phyloP scores from a whole-genome alignment of 2,329 filamentous ascomycete genomes.

The Aspergillus carbonarius region DNA sequence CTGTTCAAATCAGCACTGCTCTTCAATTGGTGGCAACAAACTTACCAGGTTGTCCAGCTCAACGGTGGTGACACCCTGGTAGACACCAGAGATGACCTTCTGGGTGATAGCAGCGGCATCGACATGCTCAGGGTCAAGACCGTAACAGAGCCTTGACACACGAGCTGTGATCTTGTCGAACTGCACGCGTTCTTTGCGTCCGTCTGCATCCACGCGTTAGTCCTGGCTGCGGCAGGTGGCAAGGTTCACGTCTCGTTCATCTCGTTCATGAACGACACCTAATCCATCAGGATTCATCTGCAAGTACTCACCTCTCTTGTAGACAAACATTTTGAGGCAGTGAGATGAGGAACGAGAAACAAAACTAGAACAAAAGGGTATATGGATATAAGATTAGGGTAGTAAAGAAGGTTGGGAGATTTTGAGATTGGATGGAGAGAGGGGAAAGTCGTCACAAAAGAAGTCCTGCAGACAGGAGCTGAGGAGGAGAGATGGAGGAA shows the following conservation, averaged over 20 bases:
- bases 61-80: constrained; percentile 94
- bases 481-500: constrained; percentile 22
- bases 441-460: constrained; percentile 2
- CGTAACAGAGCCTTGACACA: constrained; percentile 96
- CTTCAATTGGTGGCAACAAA: neutral
- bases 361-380: constrained; percentile 22
- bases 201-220: constrained; percentile 61
- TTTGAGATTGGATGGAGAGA: constrained; percentile 5
- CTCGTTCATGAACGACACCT: neutral
- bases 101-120: constrained; percentile 97
- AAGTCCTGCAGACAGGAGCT: constrained; percentile 14
- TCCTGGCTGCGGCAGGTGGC: constrained; percentile 17
- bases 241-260: constrained; percentile 7
- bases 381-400: constrained; percentile 19
- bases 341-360: constrained; percentile 15
- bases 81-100: constrained; percentile 99
- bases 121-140: constrained; percentile 90
- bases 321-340: constrained; percentile 57
- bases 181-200: constrained; percentile 98
- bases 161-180: constrained; percentile 99
- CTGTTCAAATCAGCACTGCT: constrained; percentile 48
- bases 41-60: constrained; percentile 95
- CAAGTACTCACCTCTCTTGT: constrained; percentile 58
- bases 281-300: neutral
- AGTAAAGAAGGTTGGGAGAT: constrained; percentile 7